These are phyloP conservation scores for Rhododendron mucronatum DNA, from an alignment of 148 eudicot species.

Conservation along the genomic window DNA sequence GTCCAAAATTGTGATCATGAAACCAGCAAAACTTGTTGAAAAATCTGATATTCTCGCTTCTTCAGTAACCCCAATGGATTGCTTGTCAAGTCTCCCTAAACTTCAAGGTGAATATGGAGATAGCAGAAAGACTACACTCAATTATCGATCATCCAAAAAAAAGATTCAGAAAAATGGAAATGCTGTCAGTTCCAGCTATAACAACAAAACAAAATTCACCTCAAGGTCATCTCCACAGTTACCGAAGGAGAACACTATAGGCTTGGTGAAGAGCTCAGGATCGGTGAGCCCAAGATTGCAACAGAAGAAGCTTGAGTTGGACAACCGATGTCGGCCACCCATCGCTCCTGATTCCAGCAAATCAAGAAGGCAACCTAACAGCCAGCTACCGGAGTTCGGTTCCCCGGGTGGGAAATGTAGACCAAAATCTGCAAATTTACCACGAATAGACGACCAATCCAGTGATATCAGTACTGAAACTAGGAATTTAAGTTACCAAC, in stretches of 20 bases:
- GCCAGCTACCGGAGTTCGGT: constrained; percentile 43
- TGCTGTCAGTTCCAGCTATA: constrained; percentile 27
- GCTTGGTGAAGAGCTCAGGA: constrained; percentile 39
- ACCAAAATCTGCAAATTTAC: constrained; percentile 33
- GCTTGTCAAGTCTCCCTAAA: constrained; percentile 41
- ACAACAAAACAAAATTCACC: constrained; percentile 33
- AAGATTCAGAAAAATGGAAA: constrained; percentile 37
- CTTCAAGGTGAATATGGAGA: constrained; percentile 26
- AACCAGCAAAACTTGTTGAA: constrained; percentile 71
- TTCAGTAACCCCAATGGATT: constrained; percentile 47
- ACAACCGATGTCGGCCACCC: constrained; percentile 66
- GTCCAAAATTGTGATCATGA: constrained; percentile 80
- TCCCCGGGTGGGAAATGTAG: constrained; percentile 65
- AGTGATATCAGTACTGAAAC: constrained; percentile 36
- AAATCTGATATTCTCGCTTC: constrained; percentile 51
- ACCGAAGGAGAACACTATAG: constrained; percentile 37
- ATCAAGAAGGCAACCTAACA: constrained; percentile 45
- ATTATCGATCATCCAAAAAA: constrained; percentile 29
- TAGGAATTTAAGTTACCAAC: constrained; percentile 31
- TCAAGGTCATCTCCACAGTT: constrained; percentile 31
- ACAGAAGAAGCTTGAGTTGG: constrained; percentile 65
- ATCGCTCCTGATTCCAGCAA: constrained; percentile 63
- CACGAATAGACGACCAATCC: constrained; percentile 36
- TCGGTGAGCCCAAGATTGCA: constrained; percentile 75
- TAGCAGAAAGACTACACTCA: constrained; percentile 21